Evolutionary conservation across 2,329 filamentous ascomycete genomes (phyloP).

Genomic region (Phaeosphaeriaceae sp.): DNA sequence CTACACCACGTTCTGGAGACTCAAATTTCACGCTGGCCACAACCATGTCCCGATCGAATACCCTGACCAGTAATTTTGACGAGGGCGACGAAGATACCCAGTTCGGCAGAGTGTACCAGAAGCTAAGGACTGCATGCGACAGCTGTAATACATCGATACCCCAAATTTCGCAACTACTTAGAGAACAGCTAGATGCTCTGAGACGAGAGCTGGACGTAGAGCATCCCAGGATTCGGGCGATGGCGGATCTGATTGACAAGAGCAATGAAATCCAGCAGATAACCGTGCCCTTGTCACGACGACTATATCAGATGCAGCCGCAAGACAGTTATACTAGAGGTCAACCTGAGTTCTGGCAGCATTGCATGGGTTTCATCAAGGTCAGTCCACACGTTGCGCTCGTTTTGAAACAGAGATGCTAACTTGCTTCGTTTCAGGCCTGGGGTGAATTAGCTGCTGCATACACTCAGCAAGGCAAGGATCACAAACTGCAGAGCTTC

Average conservation of each 20-base stretch:
- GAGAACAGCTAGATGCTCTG: conserved; percentile 36
- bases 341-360: conserved; percentile 68
- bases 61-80: conserved; percentile 67
- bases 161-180: conserved; percentile 41
- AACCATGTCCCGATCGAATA: conserved; percentile 53
- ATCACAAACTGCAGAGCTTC: conserved; percentile 59
- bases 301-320: conserved; percentile 80
- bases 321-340: conserved; percentile 80
- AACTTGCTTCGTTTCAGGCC: conserved; percentile 56
- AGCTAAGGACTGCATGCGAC: conserved; percentile 75
- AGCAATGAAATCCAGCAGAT: conserved; percentile 75
- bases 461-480: conserved; percentile 42
- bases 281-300: conserved; percentile 73
- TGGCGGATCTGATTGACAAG: conserved; percentile 71
- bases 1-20: conserved; percentile 83
- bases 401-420: conserved; percentile 16
- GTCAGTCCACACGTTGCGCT: conserved; percentile 40
- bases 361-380: conserved; percentile 77
- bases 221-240: conserved; percentile 42
- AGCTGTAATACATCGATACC: conserved; percentile 76
- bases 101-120: conserved; percentile 83
- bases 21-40: conserved; percentile 70
- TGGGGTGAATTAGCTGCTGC: conserved; percentile 69
- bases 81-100: conserved; percentile 75
- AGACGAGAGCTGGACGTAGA: conserved; percentile 43